phyloP scores from a whole-genome alignment of 768 basidiomycete species.

The Amylocystis lapponica region DNA sequence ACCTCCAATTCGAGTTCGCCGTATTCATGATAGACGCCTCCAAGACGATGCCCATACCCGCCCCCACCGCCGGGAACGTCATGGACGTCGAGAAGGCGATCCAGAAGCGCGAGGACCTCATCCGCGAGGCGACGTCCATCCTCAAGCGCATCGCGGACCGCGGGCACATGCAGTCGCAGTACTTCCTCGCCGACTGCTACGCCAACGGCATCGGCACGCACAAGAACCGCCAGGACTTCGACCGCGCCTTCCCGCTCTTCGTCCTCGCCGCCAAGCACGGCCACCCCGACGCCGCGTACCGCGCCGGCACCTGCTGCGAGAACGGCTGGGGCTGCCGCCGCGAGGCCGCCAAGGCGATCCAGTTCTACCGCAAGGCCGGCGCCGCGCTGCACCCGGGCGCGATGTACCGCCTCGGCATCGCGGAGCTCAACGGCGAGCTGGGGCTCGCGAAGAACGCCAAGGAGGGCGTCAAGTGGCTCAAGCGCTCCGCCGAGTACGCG shows the following conservation, averaged over 20 bases:
- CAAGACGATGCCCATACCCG: slow-evolving; percentile 79
- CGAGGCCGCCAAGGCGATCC: slow-evolving; percentile 85
- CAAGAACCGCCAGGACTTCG: slow-evolving; percentile 91
- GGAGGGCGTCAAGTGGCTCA: slow-evolving; percentile 98
- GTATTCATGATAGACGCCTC: slow-evolving; percentile 99
- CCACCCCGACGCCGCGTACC: slow-evolving; percentile 92
- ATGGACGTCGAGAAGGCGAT: slow-evolving; percentile 76
- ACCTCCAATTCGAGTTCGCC: slow-evolving; percentile 96
- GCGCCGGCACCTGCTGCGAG: slow-evolving; percentile 96
- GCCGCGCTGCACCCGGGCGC: slow-evolving; percentile 90
- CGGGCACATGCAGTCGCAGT: slow-evolving; percentile 91
- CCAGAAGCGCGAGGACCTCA: slow-evolving; percentile 81
- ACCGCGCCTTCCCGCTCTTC: slow-evolving; percentile 94
- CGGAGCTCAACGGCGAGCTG: slow-evolving; percentile 93
- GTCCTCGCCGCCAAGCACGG: slow-evolving; percentile 95
- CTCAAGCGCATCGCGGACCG: slow-evolving; percentile 91
- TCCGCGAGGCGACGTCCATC: slow-evolving; percentile 81
- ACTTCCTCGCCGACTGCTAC: slow-evolving; percentile 97
- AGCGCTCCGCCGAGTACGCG: slow-evolving; percentile 90
- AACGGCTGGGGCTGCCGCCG: slow-evolving; percentile 97
- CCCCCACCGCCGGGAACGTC: slow-evolving; percentile 62
- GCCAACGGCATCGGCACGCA: slow-evolving; percentile 96
- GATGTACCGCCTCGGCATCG: slow-evolving; percentile 94
- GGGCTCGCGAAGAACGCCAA: slow-evolving; percentile 81
- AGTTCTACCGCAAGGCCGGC: slow-evolving; percentile 91